Evolutionary conservation across 2,329 filamentous ascomycete species (phyloP).

Genomic region (Annulohypoxylon truncatum): DNA sequence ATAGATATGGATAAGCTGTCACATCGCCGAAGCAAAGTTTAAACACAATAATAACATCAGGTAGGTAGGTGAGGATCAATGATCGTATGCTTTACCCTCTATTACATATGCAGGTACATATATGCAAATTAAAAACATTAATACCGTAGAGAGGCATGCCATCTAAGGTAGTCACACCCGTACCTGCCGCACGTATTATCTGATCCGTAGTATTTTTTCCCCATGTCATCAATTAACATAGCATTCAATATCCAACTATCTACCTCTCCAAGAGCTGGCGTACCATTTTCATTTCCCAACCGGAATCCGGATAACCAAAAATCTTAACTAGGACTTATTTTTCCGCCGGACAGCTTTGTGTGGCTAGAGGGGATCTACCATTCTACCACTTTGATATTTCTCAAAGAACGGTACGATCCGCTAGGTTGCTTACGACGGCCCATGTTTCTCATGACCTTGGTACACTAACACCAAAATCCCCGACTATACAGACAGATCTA

Average conservation of each 20-base stretch:
- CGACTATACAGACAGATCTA: conserved; percentile 22
- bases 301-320: conserved; percentile 4
- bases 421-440: conserved; percentile 20
- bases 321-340: conserved; percentile 18
- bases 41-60: background rate
- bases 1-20: background rate
- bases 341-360: conserved; percentile 13
- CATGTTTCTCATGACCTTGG: conserved; percentile 24
- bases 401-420: conserved; percentile 32
- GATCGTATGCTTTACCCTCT: background rate
- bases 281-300: conserved; percentile 12
- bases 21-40: background rate
- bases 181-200: background rate
- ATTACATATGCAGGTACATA: background rate
- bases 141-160: background rate
- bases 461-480: conserved; percentile 27
- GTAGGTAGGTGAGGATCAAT: background rate
- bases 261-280: background rate
- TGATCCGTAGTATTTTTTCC: background rate
- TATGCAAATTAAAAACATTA: background rate
- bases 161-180: background rate
- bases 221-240: background rate
- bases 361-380: conserved; percentile 28
- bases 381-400: conserved; percentile 33
- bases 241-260: background rate